These are phyloP conservation scores for Ophiostoma australiae DNA, from an alignment of 2,329 filamentous ascomycete genomes.

Conservation along the genomic window DNA sequence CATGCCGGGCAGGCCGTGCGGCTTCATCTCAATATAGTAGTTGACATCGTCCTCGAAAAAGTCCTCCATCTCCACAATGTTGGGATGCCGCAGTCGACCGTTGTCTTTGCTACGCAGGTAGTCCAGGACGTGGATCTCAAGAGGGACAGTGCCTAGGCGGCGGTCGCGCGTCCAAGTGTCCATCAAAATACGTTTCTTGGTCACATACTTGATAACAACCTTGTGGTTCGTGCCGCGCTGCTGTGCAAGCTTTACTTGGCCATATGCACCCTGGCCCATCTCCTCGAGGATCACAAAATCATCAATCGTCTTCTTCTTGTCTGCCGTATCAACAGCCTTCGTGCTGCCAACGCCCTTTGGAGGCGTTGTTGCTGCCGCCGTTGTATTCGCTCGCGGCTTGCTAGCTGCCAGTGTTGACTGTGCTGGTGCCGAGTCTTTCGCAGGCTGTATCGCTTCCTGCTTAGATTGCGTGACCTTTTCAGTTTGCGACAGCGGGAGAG, in stretches of 20 bases:
- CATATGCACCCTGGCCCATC: constrained; percentile 97
- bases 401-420: not conserved
- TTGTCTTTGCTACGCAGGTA: constrained; percentile 71
- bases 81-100: constrained; percentile 51
- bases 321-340: not conserved
- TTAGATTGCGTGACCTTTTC: not conserved
- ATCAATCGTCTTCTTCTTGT: constrained; percentile 71
- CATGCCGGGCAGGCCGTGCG: constrained; percentile 93
- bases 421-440: not conserved
- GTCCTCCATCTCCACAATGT: constrained; percentile 68
- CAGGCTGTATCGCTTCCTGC: not conserved
- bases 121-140: constrained; percentile 95
- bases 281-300: constrained; percentile 94
- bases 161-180: constrained; percentile 98
- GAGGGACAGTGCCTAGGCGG: constrained; percentile 83
- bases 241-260: constrained; percentile 90
- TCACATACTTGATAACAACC: constrained; percentile 95
- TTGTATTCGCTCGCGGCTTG: not conserved
- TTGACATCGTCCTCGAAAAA: constrained; percentile 79
- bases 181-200: constrained; percentile 90
- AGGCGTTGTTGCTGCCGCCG: not conserved
- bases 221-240: constrained; percentile 77
- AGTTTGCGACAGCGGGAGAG: not conserved
- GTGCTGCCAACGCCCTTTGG: constrained; percentile 29
- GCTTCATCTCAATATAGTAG: constrained; percentile 98